Base-by-base conservation (phyloP, 2,329 filamentous ascomycete species). In the Coniochaeta sp. region DNA sequence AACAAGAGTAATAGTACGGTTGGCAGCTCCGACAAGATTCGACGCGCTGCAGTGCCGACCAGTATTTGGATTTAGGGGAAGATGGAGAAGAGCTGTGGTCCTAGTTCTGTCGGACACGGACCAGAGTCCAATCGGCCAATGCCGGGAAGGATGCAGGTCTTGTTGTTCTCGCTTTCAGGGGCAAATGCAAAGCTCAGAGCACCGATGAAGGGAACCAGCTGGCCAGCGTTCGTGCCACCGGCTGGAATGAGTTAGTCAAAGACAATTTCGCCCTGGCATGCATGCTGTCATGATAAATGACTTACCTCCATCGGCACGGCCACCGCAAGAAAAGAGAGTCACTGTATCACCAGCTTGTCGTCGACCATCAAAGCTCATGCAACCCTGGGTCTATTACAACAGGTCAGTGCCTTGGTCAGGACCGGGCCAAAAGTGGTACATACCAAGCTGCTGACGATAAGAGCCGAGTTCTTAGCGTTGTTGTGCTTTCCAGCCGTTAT, bases 261-360 rank as follows among this genome's bases (percentile, higher is more conserved):
- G 60, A 31, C 33, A 12, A 28, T 24, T 17, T n/a, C n/a, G n/a
- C n/a, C n/a, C n/a, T n/a, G n/a, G n/a, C n/a, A n/a, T n/a, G n/a
- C 11, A 6, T 19, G 36, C 11, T 50, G 26, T n/a, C 22, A 16
- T 14, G 31, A 19, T 16, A 31, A 57, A 16, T 31, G 16, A 70
- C 71, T 71, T 68, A 75, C 76, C 67, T 55, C 80, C 80, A 47
- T 75, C 79, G 17, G 79, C 80, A 38, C 79, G 74, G 11, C 80
- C 80, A 28, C 80, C 80, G 62, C 80, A 83, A 1, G 79, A 80
- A 62, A 83, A 83, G 19, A 83, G 59, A 6, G 69, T 79, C 28
- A 82, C 79, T 1, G 75, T 79, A 59, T 82, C 79, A 1, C 74
- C 75, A 2, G 69, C 67, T 6, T 70, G 66, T 19, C 79, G 72